Base-by-base conservation (phyloP, 768 basidiomycete species). In the Phylloporus scabripes region DNA sequence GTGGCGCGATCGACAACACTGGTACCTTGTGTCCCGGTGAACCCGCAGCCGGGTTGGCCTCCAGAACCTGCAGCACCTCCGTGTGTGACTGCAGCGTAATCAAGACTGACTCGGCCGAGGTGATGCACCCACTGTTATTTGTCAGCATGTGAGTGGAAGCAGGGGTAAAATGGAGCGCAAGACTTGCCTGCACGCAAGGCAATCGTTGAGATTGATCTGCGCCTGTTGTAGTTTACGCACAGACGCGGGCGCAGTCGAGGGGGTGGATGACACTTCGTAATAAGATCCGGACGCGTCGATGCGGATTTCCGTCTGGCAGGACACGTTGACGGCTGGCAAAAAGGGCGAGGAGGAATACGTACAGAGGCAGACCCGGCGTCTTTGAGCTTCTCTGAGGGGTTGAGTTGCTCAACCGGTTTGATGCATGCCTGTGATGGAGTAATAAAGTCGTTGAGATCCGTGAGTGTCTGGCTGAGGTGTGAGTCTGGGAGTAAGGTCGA, bases 361-460 rank as follows among this genome's bases (percentile, higher is more conserved):
- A 78, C 78, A 10, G 72, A 59, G 11, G 78, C 74, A 21, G 72
- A 71, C 5, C 74, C 74, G 0, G 68, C 61, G 21, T 71, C 72
- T 37, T 66, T 65, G 12, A 56, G 43, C 5, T 61, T 78, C 66
- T 71, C 78, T 66, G 61, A 60, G 33, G 53, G 46, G 38, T 78
- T 76, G 8, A 70, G 67, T 51, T 77, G 73, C 58, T 82, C 75
- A 20, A 98, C 92, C 0, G 96, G 95, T 62, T 97, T 96, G 70
- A 98, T 97, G 69, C 96, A 99, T 17, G 88, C 88, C 70, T 97
- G 95, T 1, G 92, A 87, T 1, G 96, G 96, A 0, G 91, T 87
- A 37, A 99, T 90, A 66, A 93, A 99, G 69, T 98, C 96, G 66
- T 97, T 97, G 43, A 98, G 77, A 69, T 95, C 94, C 17, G 91